Percentiles rank a stretch among this genome's conserved stretches.
Conservation (phyloP, 441 rosid genomes). For the Isatis lusitanica region DNA sequence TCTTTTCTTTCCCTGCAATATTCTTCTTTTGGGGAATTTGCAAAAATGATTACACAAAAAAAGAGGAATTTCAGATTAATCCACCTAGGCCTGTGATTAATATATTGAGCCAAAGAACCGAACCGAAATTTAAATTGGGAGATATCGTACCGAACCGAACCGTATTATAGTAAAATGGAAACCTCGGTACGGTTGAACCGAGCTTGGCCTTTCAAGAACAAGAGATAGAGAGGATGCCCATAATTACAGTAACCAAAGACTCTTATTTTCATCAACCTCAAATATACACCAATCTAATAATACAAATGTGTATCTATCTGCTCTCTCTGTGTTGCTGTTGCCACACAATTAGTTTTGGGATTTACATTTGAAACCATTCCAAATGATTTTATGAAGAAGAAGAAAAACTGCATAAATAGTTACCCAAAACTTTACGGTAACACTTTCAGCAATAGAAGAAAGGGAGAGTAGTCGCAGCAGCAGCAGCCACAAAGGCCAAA, state of each 20-base stretch:
- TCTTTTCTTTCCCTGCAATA: not conserved
- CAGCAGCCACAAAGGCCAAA: slow-evolving; percentile 35
- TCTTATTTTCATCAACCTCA: slow-evolving; percentile 27
- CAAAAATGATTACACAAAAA: not conserved
- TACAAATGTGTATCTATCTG: slow-evolving; percentile 11
- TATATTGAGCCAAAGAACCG: no score
- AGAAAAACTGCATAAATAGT: slow-evolving; percentile 1
- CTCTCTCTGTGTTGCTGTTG: not conserved
- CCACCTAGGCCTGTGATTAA: not conserved
- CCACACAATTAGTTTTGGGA: slow-evolving; percentile 13
- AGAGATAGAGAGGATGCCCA: not conserved
- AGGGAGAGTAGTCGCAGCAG: slow-evolving; percentile 13
- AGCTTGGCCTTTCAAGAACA: no score
- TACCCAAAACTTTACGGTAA: slow-evolving; percentile 22
- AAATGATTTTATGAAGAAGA: slow-evolving; percentile 17
- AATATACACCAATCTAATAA: slow-evolving; percentile 9
- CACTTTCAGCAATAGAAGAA: slow-evolving; percentile 2
- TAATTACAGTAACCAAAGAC: slow-evolving; percentile 4
- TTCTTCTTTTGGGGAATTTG: not conserved
- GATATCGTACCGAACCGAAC: no score
- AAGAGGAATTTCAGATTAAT: not conserved
- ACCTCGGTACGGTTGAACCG: no score
- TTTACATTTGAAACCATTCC: slow-evolving; percentile 30
- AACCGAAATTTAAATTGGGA: no score
- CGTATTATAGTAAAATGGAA: no score